Evolutionary conservation across 2,329 filamentous ascomycete species (phyloP).

Genomic region (Trichoderma guizhouense): DNA sequence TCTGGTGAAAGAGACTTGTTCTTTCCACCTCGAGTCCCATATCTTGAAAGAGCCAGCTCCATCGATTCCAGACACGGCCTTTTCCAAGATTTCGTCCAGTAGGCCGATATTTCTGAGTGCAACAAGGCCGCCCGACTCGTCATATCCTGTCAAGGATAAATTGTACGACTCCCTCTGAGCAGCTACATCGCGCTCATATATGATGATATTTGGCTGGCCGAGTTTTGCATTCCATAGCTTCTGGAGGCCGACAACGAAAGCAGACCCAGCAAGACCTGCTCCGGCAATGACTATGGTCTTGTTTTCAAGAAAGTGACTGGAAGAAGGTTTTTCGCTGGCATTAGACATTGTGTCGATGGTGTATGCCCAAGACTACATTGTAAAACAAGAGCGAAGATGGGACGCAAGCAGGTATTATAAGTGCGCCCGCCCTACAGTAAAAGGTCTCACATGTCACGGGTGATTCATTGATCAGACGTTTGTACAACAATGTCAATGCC

Average conservation of each 20-base stretch:
- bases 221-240: slow-evolving; percentile 32
- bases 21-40: slow-evolving; percentile 39
- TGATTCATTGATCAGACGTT: background rate
- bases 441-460: background rate
- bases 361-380: background rate
- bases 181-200: slow-evolving; percentile 37
- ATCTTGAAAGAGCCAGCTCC: slow-evolving; percentile 37
- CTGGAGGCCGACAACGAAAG: slow-evolving; percentile 36
- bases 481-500: background rate
- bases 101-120: slow-evolving; percentile 35
- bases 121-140: slow-evolving; percentile 30
- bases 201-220: slow-evolving; percentile 30
- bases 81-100: slow-evolving; percentile 28
- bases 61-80: slow-evolving; percentile 25
- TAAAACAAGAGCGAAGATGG: background rate
- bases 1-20: slow-evolving; percentile 31
- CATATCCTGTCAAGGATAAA: slow-evolving; percentile 32
- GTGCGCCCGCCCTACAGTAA: background rate
- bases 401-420: background rate
- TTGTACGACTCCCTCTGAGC: slow-evolving; percentile 32
- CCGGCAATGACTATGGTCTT: slow-evolving; percentile 39
- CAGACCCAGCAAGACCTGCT: slow-evolving; percentile 38
- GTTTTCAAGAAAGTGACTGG: slow-evolving; percentile 30
- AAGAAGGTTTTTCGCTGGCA: slow-evolving; percentile 7
- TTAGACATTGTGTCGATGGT: background rate